Base-by-base conservation (phyloP, 345 rosid species). In the Eucalyptus pauciflora region DNA sequence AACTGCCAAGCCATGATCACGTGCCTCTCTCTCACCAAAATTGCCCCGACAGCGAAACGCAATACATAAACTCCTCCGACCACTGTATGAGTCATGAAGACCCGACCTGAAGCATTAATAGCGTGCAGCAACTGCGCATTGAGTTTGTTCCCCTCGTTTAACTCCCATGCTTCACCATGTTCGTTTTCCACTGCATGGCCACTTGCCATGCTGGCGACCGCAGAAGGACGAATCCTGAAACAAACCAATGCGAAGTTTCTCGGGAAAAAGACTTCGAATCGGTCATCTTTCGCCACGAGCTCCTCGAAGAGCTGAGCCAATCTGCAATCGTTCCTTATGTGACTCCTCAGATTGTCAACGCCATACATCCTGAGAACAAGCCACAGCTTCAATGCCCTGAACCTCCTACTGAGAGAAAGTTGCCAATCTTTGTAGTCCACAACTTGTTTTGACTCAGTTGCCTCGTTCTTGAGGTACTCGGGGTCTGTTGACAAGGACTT, bases 231-330 rank as follows among this genome's bases (percentile, higher is more conserved):
- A 22, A 91, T 88, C 88, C 97, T 91, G 76, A 95, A 95, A 83
- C 97, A 95, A 16, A 95, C 95, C 86, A 91, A 17, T 2, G 95
- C 90, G 50, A 95, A 95, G 31, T 88, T 89, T 51, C 93, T 90
- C 2, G 91, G 92, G 43, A 90, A 91, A 12, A 90, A 89, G 20
- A 92, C 56, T 87, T 95, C 90, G 43, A 92, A 90, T 86, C 94
- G 89, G n/a, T 89, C 45, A 81, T 94, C 95, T n/a, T 46, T n/a
- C 14, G 49, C 85, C 5, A 94, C 91, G 22, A 87, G 92, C 54
- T 89, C 90, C 89, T 93, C 93, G 20, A 94, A 95, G 8, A 71
- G 13, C 88, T 89, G 86, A 2, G 97, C 97, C 87, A 94, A 90
- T 37, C 87, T 58, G 7, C 94, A 91, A 31, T 95, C 95, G 54